These are phyloP conservation scores for Pseudogymnoascus sp. DNA, from an alignment of 2,329 filamentous ascomycete genomes.

Conservation along the genomic window DNA sequence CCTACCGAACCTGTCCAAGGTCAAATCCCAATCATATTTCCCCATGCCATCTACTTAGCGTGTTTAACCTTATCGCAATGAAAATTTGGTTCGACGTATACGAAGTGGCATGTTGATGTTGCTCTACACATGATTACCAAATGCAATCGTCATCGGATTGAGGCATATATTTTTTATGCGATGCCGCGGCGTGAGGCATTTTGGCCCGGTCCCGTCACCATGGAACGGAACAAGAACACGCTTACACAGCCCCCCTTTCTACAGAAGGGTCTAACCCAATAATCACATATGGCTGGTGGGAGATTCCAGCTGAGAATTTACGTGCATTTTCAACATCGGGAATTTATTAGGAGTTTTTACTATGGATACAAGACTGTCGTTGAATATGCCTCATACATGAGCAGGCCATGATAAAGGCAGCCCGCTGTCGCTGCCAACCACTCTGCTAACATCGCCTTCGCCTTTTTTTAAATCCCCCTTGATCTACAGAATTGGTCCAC, in stretches of 20 bases:
- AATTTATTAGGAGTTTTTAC: background rate
- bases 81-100: background rate
- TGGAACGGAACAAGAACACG: background rate
- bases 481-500: background rate
- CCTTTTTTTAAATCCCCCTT: background rate
- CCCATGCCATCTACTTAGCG: background rate
- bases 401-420: background rate
- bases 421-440: background rate
- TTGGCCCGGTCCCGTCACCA: background rate
- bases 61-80: background rate
- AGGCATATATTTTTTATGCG: conserved; percentile 7
- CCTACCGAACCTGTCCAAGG: background rate
- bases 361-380: background rate
- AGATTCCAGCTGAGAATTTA: background rate
- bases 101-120: background rate
- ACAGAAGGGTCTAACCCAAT: background rate
- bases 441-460: background rate
- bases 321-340: background rate
- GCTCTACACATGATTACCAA: background rate
- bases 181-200: background rate
- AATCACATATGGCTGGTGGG: background rate
- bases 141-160: conserved; percentile 10
- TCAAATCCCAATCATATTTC: background rate
- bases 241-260: background rate
- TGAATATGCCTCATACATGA: background rate